A percentile compares a stretch with the other conserved stretches of the same genome.
Evolutionary conservation across 2,329 filamentous ascomycete species (phyloP).

Genomic region (Phialophora macrospora): DNA sequence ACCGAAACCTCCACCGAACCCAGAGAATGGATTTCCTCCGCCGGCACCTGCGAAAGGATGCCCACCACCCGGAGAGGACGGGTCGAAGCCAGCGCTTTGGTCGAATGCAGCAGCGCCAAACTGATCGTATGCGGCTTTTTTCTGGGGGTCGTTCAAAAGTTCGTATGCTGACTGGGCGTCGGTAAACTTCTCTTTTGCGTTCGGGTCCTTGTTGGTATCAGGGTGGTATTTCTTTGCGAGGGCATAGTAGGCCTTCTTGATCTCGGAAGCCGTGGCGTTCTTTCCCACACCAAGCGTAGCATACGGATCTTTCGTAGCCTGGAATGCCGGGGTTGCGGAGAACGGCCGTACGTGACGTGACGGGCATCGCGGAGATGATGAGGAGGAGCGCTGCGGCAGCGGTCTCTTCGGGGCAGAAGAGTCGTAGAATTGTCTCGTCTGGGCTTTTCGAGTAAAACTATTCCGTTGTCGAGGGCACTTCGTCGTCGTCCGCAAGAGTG

Average conservation of each 20-base stretch:
- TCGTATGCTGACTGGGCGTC: constrained; percentile 96
- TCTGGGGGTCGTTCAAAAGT: constrained; percentile 87
- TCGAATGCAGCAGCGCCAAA: constrained; percentile 82
- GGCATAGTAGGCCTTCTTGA: constrained; percentile 98
- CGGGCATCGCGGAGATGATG: constrained; percentile 3
- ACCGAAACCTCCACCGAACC: constrained; percentile 69
- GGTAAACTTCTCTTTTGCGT: constrained; percentile 92
- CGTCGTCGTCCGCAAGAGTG: constrained; percentile 49
- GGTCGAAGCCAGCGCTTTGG: constrained; percentile 75
- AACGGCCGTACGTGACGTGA: constrained; percentile 41
- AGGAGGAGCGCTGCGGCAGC: constrained; percentile 37
- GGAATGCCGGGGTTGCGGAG: constrained; percentile 59
- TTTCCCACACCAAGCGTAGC: constrained; percentile 82
- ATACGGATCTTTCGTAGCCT: constrained; percentile 83
- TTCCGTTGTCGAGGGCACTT: constrained; percentile 47
- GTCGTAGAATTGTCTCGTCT: constrained; percentile 47
- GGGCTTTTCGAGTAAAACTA: constrained; percentile 43
- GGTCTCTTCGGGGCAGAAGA: constrained; percentile 39
- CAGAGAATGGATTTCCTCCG: constrained; percentile 40
- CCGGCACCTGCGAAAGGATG: constrained; percentile 66
- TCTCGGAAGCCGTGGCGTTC: constrained; percentile 78
- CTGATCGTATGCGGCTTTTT: constrained; percentile 88
- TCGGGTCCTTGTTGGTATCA: constrained; percentile 93
- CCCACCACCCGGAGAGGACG: constrained; percentile 62
- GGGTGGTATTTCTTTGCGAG: constrained; percentile 97